phyloP scores from a whole-genome alignment of 805 yeast species.

The Candida palmyrensis region DNA sequence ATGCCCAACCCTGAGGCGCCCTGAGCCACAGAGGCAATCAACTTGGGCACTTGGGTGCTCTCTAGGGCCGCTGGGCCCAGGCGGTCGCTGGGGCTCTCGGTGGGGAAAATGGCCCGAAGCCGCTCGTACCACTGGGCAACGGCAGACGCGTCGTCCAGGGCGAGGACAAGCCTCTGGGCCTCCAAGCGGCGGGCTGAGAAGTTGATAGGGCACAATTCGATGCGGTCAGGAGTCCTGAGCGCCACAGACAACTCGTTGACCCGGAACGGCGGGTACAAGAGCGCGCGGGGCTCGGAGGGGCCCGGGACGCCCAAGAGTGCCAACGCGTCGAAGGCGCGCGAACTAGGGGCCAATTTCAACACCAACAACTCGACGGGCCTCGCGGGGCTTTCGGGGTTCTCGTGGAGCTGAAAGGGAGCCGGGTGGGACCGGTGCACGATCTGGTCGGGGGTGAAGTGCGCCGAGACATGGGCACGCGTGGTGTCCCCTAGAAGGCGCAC shows the following conservation, averaged over 20 bases:
- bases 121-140: conserved; percentile 24
- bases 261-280: conserved; percentile 39
- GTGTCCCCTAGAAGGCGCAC: conserved; percentile 22
- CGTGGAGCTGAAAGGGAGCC: conserved; percentile 5
- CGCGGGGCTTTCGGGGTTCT: background rate
- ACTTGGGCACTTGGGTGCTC: conserved; percentile 7
- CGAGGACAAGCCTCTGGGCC: no score
- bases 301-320: conserved; percentile 27
- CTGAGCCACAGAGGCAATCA: background rate
- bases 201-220: conserved; percentile 11
- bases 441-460: conserved; percentile 31
- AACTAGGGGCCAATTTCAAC: conserved; percentile 21
- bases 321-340: conserved; percentile 26
- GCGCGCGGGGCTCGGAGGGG: conserved; percentile 18
- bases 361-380: conserved; percentile 27
- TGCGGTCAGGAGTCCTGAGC: conserved; percentile 3
- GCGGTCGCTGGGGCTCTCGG: no score
- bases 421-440: conserved; percentile 29
- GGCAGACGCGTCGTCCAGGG: background rate
- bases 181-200: no score
- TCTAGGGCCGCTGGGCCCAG: no score
- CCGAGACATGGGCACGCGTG: conserved; percentile 22
- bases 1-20: conserved; percentile 30
- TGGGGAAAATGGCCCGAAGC: conserved; percentile 29
- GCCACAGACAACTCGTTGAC: conserved; percentile 28